A percentile compares a stretch with the other conserved stretches of the same genome.
These are phyloP conservation scores for Macroventuria anomochaeta DNA, from an alignment of 2,329 filamentous ascomycete species.

Conservation along the genomic window DNA sequence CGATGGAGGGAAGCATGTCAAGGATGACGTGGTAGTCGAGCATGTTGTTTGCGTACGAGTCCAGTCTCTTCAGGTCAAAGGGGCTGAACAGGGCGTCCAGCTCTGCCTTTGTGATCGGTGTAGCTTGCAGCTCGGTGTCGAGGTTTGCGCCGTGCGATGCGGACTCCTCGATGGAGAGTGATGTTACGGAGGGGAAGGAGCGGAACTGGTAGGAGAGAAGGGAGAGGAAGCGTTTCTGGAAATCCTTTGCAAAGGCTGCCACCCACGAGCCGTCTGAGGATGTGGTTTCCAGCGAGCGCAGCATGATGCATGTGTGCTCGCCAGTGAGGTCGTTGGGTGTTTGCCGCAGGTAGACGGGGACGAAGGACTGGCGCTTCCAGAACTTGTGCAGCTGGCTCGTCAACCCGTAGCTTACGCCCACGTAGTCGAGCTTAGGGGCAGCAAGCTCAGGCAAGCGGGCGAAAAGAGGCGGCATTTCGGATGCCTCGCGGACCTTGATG, in stretches of 20 bases:
- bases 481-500: slow-evolving; percentile 87
- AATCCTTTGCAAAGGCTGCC: slow-evolving; percentile 88
- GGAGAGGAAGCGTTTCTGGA: slow-evolving; percentile 90
- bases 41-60: slow-evolving; percentile 95
- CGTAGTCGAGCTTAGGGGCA: slow-evolving; percentile 82
- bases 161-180: slow-evolving; percentile 87
- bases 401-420: slow-evolving; percentile 94
- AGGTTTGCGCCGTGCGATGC: slow-evolving; percentile 75
- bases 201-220: slow-evolving; percentile 94
- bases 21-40: slow-evolving; percentile 97
- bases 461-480: slow-evolving; percentile 91
- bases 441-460: slow-evolving; percentile 83
- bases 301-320: slow-evolving; percentile 98
- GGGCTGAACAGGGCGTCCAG: slow-evolving; percentile 82
- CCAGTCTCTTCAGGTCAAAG: slow-evolving; percentile 92
- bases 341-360: slow-evolving; percentile 91
- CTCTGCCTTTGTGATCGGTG: slow-evolving; percentile 72
- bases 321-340: slow-evolving; percentile 96
- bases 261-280: slow-evolving; percentile 78
- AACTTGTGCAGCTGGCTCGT: slow-evolving; percentile 90
- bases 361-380: slow-evolving; percentile 89
- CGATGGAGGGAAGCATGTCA: slow-evolving; percentile 84
- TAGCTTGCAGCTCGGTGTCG: slow-evolving; percentile 59
- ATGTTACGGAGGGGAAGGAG: slow-evolving; percentile 76
- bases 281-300: slow-evolving; percentile 71